Evolutionary conservation across 805 yeast species (phyloP).

Genomic region (Hanseniaspora taiwanica): DNA sequence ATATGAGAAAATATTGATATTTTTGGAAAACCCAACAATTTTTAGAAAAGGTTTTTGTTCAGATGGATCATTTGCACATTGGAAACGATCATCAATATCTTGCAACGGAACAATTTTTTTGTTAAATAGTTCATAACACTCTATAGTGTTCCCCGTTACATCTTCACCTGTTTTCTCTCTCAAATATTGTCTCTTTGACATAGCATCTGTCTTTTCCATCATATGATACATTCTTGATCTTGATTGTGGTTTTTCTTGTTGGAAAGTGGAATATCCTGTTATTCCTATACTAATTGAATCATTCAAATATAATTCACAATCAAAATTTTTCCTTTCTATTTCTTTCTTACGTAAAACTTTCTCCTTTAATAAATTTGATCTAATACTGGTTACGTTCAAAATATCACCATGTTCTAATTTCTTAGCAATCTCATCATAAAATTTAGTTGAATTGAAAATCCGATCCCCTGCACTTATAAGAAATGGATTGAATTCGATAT

Average conservation of each 20-base stretch:
- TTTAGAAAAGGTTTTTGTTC: conserved; percentile 37
- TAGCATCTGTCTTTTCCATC: conserved; percentile 42
- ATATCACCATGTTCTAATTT: conserved; percentile 9
- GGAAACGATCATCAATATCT: conserved; percentile 23
- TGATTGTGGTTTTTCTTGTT: conserved; percentile 38
- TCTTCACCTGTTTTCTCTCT: conserved; percentile 33
- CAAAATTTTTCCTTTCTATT: conserved; percentile 48
- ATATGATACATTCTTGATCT: conserved; percentile 38
- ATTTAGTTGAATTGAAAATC: conserved; percentile 30
- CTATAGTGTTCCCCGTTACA: conserved; percentile 22
- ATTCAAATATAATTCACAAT: conserved; percentile 45
- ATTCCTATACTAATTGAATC: conserved; percentile 48
- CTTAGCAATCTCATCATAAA: conserved; percentile 38
- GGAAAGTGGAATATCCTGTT: conserved; percentile 55
- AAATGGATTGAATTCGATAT: conserved; percentile 48
- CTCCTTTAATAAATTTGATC: conserved; percentile 27
- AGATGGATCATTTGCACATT: conserved; percentile 23
- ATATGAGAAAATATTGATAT: conserved; percentile 30
- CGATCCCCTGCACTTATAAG: conserved; percentile 30
- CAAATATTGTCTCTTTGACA: conserved; percentile 29
- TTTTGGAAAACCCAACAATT: conserved; percentile 52
- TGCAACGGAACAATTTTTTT: conserved; percentile 29
- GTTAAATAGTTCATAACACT: conserved; percentile 32
- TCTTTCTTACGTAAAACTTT: conserved; percentile 45
- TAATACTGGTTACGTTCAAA: conserved; percentile 6